Conservation (phyloP, 352 stramenopile genomes). For the Phytopythium vexans region DNA sequence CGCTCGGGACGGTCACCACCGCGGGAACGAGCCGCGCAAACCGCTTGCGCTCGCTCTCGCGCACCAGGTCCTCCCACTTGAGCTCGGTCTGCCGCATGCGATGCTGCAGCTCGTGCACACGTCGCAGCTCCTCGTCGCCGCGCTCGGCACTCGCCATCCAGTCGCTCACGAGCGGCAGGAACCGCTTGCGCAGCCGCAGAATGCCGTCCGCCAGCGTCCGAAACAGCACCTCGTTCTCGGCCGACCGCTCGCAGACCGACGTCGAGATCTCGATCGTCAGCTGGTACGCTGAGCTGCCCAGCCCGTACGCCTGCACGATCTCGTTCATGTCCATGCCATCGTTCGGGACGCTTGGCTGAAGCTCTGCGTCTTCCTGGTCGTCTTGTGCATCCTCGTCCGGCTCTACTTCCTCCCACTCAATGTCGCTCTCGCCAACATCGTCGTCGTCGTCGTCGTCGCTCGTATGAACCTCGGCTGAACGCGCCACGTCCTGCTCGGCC, state of each 20-base stretch:
- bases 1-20: constrained; percentile 23
- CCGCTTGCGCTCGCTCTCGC: constrained; percentile 30
- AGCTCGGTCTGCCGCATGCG: constrained; percentile 22
- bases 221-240: constrained; percentile 72
- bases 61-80: constrained; percentile 37
- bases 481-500: constrained; percentile 14
- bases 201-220: constrained; percentile 42
- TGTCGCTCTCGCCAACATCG: constrained; percentile 8
- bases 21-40: constrained; percentile 21
- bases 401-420: constrained; percentile 5
- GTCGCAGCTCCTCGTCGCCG: background rate
- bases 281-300: constrained; percentile 74
- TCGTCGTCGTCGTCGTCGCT: constrained; percentile 9
- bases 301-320: constrained; percentile 72
- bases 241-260: constrained; percentile 46
- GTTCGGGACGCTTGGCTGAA: background rate
- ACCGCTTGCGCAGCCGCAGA: constrained; percentile 64
- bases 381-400: background rate
- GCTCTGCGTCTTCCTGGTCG: constrained; percentile 8
- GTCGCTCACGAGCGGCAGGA: constrained; percentile 58
- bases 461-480: constrained; percentile 12
- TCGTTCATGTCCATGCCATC: constrained; percentile 72
- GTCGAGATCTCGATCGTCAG: constrained; percentile 69
- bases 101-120: constrained; percentile 7
- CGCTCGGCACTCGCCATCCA: constrained; percentile 24